Percentiles rank a stretch among this genome's conserved stretches.
Conservation (phyloP, 2,329 filamentous ascomycete genomes). For the Endocalyx cinctus region DNA sequence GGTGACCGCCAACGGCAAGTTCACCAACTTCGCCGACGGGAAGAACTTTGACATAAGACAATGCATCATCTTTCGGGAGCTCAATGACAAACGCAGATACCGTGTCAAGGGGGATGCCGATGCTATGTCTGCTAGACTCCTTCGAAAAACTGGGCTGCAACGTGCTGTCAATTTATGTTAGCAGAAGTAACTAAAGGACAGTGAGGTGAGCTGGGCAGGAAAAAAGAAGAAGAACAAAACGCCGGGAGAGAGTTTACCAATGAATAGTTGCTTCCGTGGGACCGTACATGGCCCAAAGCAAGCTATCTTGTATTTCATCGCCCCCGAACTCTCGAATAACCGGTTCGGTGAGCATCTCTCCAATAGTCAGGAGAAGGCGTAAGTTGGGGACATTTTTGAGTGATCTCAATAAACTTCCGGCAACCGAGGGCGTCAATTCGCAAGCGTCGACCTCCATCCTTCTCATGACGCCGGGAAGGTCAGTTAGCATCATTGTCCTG, state of each 20-base stretch:
- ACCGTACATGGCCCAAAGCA: slow-evolving; percentile 91
- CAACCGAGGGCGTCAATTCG: slow-evolving; percentile 86
- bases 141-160: slow-evolving; percentile 60
- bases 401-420: slow-evolving; percentile 67
- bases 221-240: too few relatives aligned
- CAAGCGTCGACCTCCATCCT: slow-evolving; percentile 71
- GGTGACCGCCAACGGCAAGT: slow-evolving; percentile 73
- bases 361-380: slow-evolving; percentile 75
- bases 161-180: slow-evolving; percentile 45
- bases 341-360: slow-evolving; percentile 80
- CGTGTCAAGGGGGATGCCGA: slow-evolving; percentile 74
- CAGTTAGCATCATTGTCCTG: slow-evolving; percentile 65
- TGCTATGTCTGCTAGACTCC: slow-evolving; percentile 57
- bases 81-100: slow-evolving; percentile 72
- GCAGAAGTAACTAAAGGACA: not conserved
- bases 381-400: slow-evolving; percentile 63
- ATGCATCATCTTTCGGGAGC: slow-evolving; percentile 30
- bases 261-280: slow-evolving; percentile 91
- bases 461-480: slow-evolving; percentile 65
- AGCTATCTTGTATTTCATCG: slow-evolving; percentile 44
- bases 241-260: too few relatives aligned
- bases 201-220: too few relatives aligned
- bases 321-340: slow-evolving; percentile 79
- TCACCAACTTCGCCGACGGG: slow-evolving; percentile 69
- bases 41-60: slow-evolving; percentile 45